Evolutionary conservation across 2,329 filamentous ascomycete species (phyloP).

Genomic region (Colletotrichum coccodes): DNA sequence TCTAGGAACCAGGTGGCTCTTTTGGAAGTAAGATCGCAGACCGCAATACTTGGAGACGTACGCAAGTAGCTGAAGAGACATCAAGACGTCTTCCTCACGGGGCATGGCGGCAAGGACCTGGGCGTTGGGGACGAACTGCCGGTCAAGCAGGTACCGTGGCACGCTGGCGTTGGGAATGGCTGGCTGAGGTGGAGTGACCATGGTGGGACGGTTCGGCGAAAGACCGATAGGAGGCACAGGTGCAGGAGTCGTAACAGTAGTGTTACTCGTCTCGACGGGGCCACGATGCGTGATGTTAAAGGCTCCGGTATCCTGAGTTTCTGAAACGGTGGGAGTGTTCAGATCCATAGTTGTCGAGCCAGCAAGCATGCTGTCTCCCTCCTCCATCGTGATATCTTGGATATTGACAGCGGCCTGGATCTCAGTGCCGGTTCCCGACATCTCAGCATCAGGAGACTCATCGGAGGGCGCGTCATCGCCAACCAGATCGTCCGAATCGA

Average conservation of each 20-base stretch:
- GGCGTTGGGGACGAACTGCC: conserved; percentile 73
- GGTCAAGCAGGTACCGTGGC: conserved; percentile 82
- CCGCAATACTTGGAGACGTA: conserved; percentile 99
- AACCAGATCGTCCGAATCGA: conserved; percentile 86
- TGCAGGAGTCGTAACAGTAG: conserved; percentile 75
- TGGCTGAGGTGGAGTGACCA: conserved; percentile 80
- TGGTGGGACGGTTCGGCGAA: conserved; percentile 77
- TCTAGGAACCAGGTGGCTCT: conserved; percentile 90
- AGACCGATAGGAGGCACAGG: conserved; percentile 75
- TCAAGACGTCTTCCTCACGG: conserved; percentile 95
- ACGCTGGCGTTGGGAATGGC: conserved; percentile 76
- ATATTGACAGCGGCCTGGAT: conserved; percentile 87
- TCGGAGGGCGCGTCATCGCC: conserved; percentile 86
- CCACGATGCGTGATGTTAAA: conserved; percentile 94
- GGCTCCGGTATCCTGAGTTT: conserved; percentile 86
- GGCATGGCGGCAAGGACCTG: conserved; percentile 91
- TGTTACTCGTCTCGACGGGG: conserved; percentile 85
- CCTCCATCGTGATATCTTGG: conserved; percentile 82
- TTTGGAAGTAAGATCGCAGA: conserved; percentile 92
- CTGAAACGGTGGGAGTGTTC: conserved; percentile 81
- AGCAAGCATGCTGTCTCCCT: conserved; percentile 82
- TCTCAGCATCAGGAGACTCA: conserved; percentile 79
- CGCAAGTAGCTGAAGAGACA: conserved; percentile 95
- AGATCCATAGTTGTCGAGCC: conserved; percentile 76
- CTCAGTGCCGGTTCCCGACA: conserved; percentile 78